Conservation (phyloP, 192 early-diverging fungal species). For the Rhizophagus sp. region DNA sequence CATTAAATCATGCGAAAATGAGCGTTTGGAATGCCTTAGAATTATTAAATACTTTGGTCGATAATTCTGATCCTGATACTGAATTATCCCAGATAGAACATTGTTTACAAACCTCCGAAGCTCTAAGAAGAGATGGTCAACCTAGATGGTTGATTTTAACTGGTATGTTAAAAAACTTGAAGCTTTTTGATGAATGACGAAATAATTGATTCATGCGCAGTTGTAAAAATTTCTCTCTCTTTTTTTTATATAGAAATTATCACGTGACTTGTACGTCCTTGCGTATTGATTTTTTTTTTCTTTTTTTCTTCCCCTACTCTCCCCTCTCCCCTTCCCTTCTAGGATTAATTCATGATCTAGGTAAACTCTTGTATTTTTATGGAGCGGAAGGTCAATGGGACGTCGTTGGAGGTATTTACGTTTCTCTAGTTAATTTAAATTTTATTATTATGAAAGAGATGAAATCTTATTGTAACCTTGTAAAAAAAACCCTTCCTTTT, state of each 20-base stretch:
- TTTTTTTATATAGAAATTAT: too few species aligned
- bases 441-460: too few species aligned
- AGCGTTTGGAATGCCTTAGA: conserved; percentile 54
- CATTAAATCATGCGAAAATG: conserved; percentile 32
- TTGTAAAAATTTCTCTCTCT: too few species aligned
- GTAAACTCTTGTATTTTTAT: conserved; percentile 47
- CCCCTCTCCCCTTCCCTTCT: too few species aligned
- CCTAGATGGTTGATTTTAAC: conserved; percentile 52
- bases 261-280: too few species aligned
- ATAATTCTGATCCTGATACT: conserved; percentile 59
- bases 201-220: too few species aligned
- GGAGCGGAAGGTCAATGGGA: conserved; percentile 52
- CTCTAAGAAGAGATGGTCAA: conserved; percentile 43
- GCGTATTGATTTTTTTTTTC: neutral
- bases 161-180: neutral
- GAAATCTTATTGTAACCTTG: too few species aligned
- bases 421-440: too few species aligned
- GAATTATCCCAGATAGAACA: conserved; percentile 50
- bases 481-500: too few species aligned
- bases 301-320: neutral
- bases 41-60: conserved; percentile 43
- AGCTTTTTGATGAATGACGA: too few species aligned
- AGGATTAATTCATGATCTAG: conserved; percentile 53
- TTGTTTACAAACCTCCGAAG: conserved; percentile 53
- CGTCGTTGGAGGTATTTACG: conserved; percentile 32